phyloP scores from a whole-genome alignment of 495 filamentous ascomycete species.

The Lentithecium fluviatile region DNA sequence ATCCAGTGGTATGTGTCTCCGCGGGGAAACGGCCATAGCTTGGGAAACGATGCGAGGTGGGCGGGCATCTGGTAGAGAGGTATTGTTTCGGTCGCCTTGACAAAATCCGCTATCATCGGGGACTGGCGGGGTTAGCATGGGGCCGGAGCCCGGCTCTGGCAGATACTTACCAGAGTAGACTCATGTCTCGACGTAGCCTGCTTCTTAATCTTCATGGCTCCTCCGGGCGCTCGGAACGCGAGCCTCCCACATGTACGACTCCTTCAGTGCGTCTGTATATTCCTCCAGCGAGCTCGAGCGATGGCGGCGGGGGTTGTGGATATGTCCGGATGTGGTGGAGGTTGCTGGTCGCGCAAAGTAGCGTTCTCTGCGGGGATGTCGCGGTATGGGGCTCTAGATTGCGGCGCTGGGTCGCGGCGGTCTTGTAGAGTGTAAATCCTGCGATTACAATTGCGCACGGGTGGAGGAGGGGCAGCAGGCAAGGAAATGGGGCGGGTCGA shows the following conservation, averaged over 20 bases:
- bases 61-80: conserved; percentile 73
- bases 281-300: neutral
- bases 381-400: too few relatives aligned
- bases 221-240: conserved; percentile 26
- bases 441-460: neutral
- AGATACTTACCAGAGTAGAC: conserved; percentile 78
- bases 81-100: conserved; percentile 63
- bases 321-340: neutral
- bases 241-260: conserved; percentile 27
- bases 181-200: conserved; percentile 85
- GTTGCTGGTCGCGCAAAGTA: neutral
- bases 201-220: conserved; percentile 91
- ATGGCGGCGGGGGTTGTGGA: neutral
- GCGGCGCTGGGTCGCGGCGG: too few relatives aligned
- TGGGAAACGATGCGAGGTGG: conserved; percentile 76
- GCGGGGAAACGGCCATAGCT: conserved; percentile 91
- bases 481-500: neutral
- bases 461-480: neutral
- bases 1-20: conserved; percentile 99
- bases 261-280: neutral
- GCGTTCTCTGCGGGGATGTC: too few relatives aligned
- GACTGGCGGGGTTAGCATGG: conserved; percentile 56
- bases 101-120: conserved; percentile 77
- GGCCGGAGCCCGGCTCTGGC: neutral
- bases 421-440: too few relatives aligned